A percentile compares a stretch with the other conserved stretches of the same genome.
These are phyloP conservation scores for Xylaria bambusicola DNA, from an alignment of 495 filamentous ascomycete genomes.

Conservation along the genomic window DNA sequence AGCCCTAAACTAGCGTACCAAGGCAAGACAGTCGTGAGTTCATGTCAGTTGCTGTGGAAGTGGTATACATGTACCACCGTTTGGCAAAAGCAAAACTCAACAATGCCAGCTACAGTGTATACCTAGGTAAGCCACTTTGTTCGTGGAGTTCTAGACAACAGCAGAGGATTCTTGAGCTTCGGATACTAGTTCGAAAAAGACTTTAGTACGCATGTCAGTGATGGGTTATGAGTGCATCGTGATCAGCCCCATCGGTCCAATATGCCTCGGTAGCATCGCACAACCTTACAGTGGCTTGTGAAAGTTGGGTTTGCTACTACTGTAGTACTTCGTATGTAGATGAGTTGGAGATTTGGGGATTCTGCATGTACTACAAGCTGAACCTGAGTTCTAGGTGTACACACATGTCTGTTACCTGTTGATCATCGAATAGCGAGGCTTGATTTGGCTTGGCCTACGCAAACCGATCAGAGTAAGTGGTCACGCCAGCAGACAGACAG, in stretches of 20 bases:
- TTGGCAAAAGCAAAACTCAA: neutral
- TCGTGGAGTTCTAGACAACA: neutral
- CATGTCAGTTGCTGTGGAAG: neutral
- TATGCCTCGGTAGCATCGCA: slow-evolving; percentile 5
- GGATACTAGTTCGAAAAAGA: too few species aligned
- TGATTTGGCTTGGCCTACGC: neutral
- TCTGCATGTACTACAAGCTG: neutral
- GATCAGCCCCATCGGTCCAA: neutral
- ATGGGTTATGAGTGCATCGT: neutral
- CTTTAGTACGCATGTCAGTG: too few species aligned
- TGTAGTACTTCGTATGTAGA: too few species aligned
- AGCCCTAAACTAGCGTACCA: neutral
- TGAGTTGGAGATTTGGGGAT: neutral
- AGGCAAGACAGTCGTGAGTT: neutral
- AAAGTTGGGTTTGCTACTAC: neutral
- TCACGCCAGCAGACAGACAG: too few species aligned
- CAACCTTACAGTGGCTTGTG: neutral
- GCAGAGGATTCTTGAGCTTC: neutral
- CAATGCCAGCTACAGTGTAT: too few species aligned
- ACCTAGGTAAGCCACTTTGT: neutral
- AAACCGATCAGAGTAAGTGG: neutral
- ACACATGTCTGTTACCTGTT: too few species aligned
- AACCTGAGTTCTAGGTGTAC: too few species aligned
- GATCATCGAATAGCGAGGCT: neutral
- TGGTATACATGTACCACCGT: too few species aligned